Conservation (phyloP, 768 basidiomycete genomes). For the Tulasnella sp. region DNA sequence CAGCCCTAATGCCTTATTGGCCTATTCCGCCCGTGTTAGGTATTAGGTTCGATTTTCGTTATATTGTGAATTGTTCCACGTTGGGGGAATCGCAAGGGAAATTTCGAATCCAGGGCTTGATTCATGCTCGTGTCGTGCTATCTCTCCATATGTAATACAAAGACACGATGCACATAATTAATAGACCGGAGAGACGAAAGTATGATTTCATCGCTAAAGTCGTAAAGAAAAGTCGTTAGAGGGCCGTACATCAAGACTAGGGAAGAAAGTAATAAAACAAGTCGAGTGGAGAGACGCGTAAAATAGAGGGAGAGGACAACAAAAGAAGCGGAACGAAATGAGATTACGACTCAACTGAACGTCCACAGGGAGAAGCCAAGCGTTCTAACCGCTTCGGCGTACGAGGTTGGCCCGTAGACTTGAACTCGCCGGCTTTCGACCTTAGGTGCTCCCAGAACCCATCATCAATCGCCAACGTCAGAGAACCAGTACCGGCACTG, state of each 20-base stretch:
- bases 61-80: not conserved
- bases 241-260: not conserved
- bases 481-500: not conserved
- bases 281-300: not conserved
- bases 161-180: not conserved
- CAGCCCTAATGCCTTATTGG: not conserved
- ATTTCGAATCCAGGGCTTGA: not conserved
- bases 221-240: not conserved
- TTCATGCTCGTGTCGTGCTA: not conserved
- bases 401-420: not conserved
- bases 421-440: slow-evolving; percentile 8
- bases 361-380: not conserved
- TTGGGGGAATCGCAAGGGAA: not conserved
- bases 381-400: not conserved
- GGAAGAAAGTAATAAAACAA: not conserved
- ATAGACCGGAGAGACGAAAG: not conserved
- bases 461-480: not conserved
- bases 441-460: not conserved
- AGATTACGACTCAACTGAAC: not conserved
- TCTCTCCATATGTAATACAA: not conserved
- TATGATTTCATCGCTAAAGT: not conserved
- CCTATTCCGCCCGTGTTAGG: not conserved
- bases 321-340: not conserved
- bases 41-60: not conserved
- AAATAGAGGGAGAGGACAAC: not conserved